Conservation (phyloP, 257 asterid genomes). For the Nicotiana benthamiana region DNA sequence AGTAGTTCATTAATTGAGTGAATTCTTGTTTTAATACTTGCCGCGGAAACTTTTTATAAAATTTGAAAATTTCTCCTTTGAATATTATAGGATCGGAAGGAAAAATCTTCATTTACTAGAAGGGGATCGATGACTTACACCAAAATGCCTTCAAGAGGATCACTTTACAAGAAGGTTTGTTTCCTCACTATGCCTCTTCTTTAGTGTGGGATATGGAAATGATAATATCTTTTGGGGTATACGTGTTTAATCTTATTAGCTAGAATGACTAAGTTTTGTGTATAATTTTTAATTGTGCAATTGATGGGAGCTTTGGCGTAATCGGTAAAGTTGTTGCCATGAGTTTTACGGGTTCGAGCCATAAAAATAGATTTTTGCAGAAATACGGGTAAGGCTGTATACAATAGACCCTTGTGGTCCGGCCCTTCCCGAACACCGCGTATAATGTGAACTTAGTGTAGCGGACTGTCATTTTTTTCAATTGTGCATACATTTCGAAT, state of each 20-base stretch:
- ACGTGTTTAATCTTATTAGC: background rate
- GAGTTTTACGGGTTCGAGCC: too few species aligned
- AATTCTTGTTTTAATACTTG: background rate
- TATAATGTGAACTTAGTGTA: too few species aligned
- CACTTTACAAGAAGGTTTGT: slow-evolving; percentile 58
- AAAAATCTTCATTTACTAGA: slow-evolving; percentile 54
- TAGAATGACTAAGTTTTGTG: background rate
- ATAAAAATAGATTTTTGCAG: too few species aligned
- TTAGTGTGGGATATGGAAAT: background rate
- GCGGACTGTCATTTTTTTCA: too few species aligned
- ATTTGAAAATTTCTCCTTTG: background rate
- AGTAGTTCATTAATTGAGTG: background rate
- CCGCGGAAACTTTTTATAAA: background rate
- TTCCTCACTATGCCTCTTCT: background rate
- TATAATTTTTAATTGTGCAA: background rate
- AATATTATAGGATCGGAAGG: slow-evolving; percentile 56
- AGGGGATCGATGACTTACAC: slow-evolving; percentile 84
- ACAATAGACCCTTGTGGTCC: too few species aligned
- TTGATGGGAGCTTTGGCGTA: too few species aligned
- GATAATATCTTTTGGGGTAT: background rate
- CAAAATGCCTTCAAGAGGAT: slow-evolving; percentile 77
- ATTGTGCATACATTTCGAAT: background rate
- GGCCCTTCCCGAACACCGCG: too few species aligned
- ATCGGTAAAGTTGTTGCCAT: too few species aligned
- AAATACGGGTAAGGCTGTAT: too few species aligned